Base-by-base conservation (phyloP, 345 rosid genomes). In the Salix koriyanagi region DNA sequence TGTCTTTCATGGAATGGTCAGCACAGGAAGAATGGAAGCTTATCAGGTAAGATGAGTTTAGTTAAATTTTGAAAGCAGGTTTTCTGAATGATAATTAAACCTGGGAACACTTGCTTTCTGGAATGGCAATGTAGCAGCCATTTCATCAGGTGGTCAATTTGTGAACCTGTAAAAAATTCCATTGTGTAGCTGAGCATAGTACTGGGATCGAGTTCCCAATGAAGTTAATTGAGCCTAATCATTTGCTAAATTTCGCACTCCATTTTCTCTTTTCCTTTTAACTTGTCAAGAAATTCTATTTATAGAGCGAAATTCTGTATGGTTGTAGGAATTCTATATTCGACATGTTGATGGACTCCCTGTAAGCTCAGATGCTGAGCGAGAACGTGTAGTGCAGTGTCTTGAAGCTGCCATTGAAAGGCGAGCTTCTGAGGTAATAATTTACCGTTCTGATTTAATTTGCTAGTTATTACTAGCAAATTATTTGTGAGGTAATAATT, bases 1-100 rank as follows among this genome's bases (percentile, higher is more conserved):
- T 37, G 94, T 94, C 71, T 94, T 87, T 80, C 98, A 94, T 73
- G 97, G 97, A 76, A 89, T 90, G 96, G 98, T 94, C 74, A 83
- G 83, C 86, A 87, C 98, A 0, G 90, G 90, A 68, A 88, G 76
- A 76, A 84, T 72, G 82, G 98, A 92, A 78, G 96, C 98, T 77
- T 91, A 90, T 82, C 98, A 91, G 94, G 98, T 92, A 77, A 82
- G 83, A 74, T 73, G 56, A 4, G 56, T 77, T 30, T 7, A 77
- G 32, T 61, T 36, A 61, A 46, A 46, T 3, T 46, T 46, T 12
- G 69, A 64, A 44, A 25, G 62, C 52, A 26, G 46, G 32, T 39
- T 4, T 18, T 50, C 32, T 62, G 48, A n/a, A 19, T 39, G 25
- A 26, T 68, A 46, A 26, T 34, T 58, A 14, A 64, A 32, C 13